Evolutionary conservation across 2,329 filamentous ascomycete species (phyloP).

Genomic region (Aspergillus fischeri): DNA sequence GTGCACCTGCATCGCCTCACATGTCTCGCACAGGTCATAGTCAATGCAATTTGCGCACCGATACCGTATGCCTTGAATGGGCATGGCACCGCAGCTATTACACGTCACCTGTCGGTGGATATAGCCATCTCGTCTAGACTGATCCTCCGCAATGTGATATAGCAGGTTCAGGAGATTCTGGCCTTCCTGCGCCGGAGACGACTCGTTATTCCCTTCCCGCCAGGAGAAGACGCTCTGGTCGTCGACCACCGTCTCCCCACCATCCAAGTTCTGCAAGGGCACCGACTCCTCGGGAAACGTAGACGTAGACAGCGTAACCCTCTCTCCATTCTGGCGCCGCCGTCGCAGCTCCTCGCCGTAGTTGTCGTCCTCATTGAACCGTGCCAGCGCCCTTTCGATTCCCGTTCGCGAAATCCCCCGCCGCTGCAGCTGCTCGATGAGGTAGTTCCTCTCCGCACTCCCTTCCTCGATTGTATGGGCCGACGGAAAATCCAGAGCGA

Average conservation of each 20-base stretch:
- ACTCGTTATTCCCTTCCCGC: constrained; percentile 41
- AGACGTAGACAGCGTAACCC: constrained; percentile 33
- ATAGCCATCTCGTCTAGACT: constrained; percentile 80
- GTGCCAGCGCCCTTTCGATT: constrained; percentile 33
- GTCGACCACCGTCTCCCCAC: constrained; percentile 35
- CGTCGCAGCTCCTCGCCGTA: constrained; percentile 38
- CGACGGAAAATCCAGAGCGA: constrained; percentile 38
- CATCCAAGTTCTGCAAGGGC: constrained; percentile 26
- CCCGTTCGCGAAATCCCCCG: constrained; percentile 37
- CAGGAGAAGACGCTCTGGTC: constrained; percentile 45
- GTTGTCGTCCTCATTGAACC: constrained; percentile 38
- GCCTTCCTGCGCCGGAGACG: constrained; percentile 47
- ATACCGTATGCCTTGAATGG: constrained; percentile 89
- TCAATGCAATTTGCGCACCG: constrained; percentile 94
- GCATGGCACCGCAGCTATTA: constrained; percentile 80
- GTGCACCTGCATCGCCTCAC: constrained; percentile 69
- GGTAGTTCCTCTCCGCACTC: constrained; percentile 33
- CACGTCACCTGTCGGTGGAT: constrained; percentile 90
- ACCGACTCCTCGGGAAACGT: constrained; percentile 28
- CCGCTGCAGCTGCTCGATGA: constrained; percentile 35
- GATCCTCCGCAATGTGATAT: constrained; percentile 91
- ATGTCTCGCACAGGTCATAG: constrained; percentile 91
- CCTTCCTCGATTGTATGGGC: constrained; percentile 31
- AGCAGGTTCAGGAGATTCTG: constrained; percentile 81
- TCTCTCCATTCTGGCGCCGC: constrained; percentile 36